These are phyloP conservation scores for Gracilaria caudata DNA, from an alignment of 23 red algal genomes.

Conservation along the genomic window DNA sequence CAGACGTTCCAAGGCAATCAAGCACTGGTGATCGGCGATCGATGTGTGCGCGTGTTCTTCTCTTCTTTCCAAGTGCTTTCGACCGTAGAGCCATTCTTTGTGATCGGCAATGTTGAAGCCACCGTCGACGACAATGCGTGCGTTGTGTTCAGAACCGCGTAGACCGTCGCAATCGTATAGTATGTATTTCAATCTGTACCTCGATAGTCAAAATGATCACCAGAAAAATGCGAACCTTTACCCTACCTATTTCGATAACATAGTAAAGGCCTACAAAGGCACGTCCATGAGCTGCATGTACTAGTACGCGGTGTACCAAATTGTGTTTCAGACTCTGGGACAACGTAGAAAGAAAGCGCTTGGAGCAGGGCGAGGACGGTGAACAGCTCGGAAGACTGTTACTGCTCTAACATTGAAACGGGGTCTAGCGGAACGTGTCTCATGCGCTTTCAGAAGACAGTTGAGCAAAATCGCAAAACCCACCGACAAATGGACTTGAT, in stretches of 20 bases:
- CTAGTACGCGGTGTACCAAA: neutral
- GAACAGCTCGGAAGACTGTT: neutral
- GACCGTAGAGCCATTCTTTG: neutral
- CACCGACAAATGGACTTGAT: no score
- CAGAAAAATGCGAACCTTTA: constrained; percentile 15
- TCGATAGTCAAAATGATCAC: neutral
- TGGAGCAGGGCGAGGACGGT: neutral
- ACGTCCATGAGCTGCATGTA: constrained; percentile 13
- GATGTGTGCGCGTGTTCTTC: constrained; percentile 55
- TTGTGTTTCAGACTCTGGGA: neutral
- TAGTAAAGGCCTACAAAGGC: constrained; percentile 2
- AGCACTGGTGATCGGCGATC: neutral
- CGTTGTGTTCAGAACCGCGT: constrained; percentile 37
- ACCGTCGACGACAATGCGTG: constrained; percentile 22
- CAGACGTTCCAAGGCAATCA: constrained; percentile 43
- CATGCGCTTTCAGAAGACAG: neutral
- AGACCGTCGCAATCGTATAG: constrained; percentile 1
- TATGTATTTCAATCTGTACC: constrained; percentile 16
- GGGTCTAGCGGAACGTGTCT: neutral
- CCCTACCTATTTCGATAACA: constrained; percentile 12
- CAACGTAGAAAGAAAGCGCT: neutral
- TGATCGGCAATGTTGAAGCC: constrained; percentile 21
- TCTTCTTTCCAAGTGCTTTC: constrained; percentile 38
- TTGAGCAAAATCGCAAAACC: neutral
- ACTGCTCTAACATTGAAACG: neutral